Evolutionary conservation across 768 basidiomycete genomes (phyloP).

Genomic region (Xerocomus brunneocitrinus): DNA sequence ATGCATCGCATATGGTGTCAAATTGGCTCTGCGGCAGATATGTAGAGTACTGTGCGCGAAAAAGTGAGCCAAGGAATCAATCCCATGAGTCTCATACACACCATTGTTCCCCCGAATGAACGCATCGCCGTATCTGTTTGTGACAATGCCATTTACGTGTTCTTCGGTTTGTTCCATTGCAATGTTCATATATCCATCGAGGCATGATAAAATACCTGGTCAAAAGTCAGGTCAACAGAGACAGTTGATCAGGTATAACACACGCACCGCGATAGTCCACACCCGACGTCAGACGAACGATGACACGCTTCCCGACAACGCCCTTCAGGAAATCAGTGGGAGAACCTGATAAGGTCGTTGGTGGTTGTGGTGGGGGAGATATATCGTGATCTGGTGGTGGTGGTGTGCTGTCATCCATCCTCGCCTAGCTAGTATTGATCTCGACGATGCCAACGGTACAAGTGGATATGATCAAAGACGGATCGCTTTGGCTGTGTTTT

Average conservation of each 20-base stretch:
- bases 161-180: slow-evolving; percentile 97
- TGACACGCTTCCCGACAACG: slow-evolving; percentile 93
- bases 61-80: background rate
- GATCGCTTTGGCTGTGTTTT: slow-evolving; percentile 20
- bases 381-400: slow-evolving; percentile 37
- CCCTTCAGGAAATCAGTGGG: slow-evolving; percentile 93
- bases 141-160: slow-evolving; percentile 81
- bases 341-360: slow-evolving; percentile 58
- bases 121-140: slow-evolving; percentile 90
- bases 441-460: background rate
- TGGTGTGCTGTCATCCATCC: slow-evolving; percentile 29
- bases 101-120: slow-evolving; percentile 96
- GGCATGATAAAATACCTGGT: slow-evolving; percentile 84
- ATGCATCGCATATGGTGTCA: slow-evolving; percentile 25
- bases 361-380: slow-evolving; percentile 48
- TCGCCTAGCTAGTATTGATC: background rate
- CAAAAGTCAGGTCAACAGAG: background rate
- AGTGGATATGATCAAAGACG: background rate
- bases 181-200: slow-evolving; percentile 99
- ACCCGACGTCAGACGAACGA: slow-evolving; percentile 86
- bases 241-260: background rate
- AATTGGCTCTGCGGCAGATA: slow-evolving; percentile 63
- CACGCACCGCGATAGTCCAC: slow-evolving; percentile 85
- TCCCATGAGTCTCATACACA: slow-evolving; percentile 26
- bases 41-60: slow-evolving; percentile 60